Evolutionary conservation across 495 filamentous ascomycete genomes (phyloP).

Genomic region (Podospora fimiseda): DNA sequence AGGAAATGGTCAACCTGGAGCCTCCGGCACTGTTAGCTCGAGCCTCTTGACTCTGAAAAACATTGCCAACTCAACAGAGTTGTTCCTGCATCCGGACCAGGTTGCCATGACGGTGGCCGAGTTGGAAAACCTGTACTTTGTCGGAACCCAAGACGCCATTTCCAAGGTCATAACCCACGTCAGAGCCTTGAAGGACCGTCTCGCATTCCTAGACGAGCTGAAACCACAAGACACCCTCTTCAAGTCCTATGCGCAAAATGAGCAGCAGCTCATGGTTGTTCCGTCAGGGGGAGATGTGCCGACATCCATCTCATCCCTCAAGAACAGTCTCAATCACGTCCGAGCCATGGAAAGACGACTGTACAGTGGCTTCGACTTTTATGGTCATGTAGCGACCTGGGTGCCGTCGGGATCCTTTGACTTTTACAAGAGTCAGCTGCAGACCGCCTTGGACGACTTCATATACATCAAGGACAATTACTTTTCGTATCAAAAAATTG

Average conservation of each 20-base stretch:
- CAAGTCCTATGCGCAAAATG: neutral
- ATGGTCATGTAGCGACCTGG: neutral
- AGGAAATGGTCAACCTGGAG: neutral
- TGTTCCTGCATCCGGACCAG: neutral
- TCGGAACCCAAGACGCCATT: neutral
- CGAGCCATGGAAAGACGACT: neutral
- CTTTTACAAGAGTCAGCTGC: neutral
- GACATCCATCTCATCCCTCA: neutral
- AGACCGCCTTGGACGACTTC: neutral
- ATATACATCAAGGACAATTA: neutral
- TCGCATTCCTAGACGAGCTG: neutral
- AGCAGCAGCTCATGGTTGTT: neutral
- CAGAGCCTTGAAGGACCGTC: neutral
- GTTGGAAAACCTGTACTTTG: neutral
- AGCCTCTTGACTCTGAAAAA: neutral
- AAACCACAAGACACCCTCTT: neutral
- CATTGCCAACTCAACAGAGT: neutral
- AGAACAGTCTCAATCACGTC: neutral
- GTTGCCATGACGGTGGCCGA: neutral
- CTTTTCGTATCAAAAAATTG: neutral
- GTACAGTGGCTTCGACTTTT: neutral
- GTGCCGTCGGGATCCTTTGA: neutral
- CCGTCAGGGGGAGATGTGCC: neutral
- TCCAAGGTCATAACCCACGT: neutral
- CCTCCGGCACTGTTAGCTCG: neutral